A percentile compares a stretch with the other conserved stretches of the same genome.
These are phyloP conservation scores for Boletus huronensis DNA, from an alignment of 768 basidiomycete species.

Conservation along the genomic window DNA sequence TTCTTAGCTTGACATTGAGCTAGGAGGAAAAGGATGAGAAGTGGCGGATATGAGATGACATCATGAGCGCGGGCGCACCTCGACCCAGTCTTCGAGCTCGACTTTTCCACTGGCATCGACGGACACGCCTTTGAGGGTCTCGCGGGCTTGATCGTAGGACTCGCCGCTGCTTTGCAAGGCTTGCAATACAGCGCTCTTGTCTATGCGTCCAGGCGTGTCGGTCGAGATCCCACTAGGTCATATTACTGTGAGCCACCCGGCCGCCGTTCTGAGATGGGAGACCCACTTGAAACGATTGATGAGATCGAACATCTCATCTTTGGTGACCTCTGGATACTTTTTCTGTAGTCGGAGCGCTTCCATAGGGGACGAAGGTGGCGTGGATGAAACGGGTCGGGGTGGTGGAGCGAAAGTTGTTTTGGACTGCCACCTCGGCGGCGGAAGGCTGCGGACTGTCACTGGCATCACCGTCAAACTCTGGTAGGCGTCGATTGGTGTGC, in stretches of 20 bases:
- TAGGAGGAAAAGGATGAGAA: constrained; percentile 29
- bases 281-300: constrained; percentile 95
- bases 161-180: constrained; percentile 76
- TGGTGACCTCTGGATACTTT: constrained; percentile 87
- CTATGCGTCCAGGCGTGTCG: constrained; percentile 77
- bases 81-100: constrained; percentile 97
- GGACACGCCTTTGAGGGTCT: constrained; percentile 89
- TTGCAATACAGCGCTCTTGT: constrained; percentile 79
- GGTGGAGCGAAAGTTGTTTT: constrained; percentile 7
- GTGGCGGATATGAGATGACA: constrained; percentile 18
- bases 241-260: constrained; percentile 1
- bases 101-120: constrained; percentile 95
- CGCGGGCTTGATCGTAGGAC: constrained; percentile 85
- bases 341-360: constrained; percentile 83
- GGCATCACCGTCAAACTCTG: background rate
- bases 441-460: constrained; percentile 4
- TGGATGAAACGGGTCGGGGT: constrained; percentile 4
- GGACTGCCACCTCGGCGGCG: constrained; percentile 13
- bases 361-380: constrained; percentile 43
- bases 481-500: background rate
- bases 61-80: constrained; percentile 49
- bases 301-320: constrained; percentile 93
- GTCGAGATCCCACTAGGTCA: constrained; percentile 61
- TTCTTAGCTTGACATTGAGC: constrained; percentile 79
- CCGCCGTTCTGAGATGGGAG: background rate